Evolutionary conservation across 2,329 filamentous ascomycete species (phyloP).

Genomic region (Pseudogymnoascus sp.): DNA sequence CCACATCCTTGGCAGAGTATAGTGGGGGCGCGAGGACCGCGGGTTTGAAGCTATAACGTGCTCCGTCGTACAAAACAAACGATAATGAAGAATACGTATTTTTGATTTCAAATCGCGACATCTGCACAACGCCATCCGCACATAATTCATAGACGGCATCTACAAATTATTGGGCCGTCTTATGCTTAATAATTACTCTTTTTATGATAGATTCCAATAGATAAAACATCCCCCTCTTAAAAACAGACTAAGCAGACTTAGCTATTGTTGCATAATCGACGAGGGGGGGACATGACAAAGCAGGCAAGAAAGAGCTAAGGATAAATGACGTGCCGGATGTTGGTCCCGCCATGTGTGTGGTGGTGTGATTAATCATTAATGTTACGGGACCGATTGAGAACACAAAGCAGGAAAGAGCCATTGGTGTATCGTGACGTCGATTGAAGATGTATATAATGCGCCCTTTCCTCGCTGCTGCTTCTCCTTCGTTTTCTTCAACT

Average conservation of each 20-base stretch:
- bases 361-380: background rate
- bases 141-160: background rate
- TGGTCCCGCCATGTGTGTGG: background rate
- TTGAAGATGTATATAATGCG: slow-evolving; percentile 5
- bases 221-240: background rate
- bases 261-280: background rate
- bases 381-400: background rate
- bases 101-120: slow-evolving; percentile 7
- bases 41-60: background rate
- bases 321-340: background rate
- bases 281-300: background rate
- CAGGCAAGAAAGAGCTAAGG: background rate
- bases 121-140: background rate
- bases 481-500: background rate
- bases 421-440: slow-evolving; percentile 4
- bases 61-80: background rate
- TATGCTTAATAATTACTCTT: background rate
- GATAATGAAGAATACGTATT: background rate
- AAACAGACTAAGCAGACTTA: too few relatives aligned
- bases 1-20: background rate
- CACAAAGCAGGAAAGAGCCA: slow-evolving; percentile 1
- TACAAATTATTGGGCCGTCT: background rate
- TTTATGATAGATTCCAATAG: background rate
- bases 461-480: background rate
- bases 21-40: background rate